Conservation (phyloP, 2,329 filamentous ascomycete species). For the Penicillium sp. region DNA sequence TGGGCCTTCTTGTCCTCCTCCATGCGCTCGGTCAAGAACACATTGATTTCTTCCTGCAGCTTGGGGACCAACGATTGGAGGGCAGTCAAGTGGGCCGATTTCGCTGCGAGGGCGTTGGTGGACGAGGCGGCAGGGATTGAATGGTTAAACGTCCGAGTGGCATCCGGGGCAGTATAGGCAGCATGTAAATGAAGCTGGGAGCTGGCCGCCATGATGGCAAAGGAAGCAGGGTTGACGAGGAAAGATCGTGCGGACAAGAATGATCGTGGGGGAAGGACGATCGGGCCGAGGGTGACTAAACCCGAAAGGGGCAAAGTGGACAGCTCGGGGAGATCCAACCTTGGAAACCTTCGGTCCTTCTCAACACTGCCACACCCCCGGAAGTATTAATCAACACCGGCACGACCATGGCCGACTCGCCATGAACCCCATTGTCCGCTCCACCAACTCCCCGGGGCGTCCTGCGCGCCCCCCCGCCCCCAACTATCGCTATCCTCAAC, state of each 20-base stretch:
- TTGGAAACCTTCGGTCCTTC: too few relatives aligned
- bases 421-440: constrained; percentile 20
- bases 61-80: constrained; percentile 50
- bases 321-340: constrained; percentile 7
- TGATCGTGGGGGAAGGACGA: background rate
- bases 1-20: constrained; percentile 55
- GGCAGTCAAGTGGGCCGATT: constrained; percentile 54
- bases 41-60: constrained; percentile 59
- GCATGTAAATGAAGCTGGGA: constrained; percentile 23
- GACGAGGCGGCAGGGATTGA: constrained; percentile 23
- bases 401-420: constrained; percentile 15
- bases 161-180: constrained; percentile 30
- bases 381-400: too few relatives aligned
- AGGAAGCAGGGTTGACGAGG: background rate
- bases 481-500: constrained; percentile 16
- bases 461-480: constrained; percentile 19
- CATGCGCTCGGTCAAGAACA: constrained; percentile 60
- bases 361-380: constrained; percentile 2
- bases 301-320: constrained; percentile 13
- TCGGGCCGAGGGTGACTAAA: constrained; percentile 15
- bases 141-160: constrained; percentile 35
- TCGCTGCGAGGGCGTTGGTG: constrained; percentile 36
- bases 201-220: constrained; percentile 9
- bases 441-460: constrained; percentile 19
- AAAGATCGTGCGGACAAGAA: too few relatives aligned